A percentile compares a stretch with the other conserved stretches of the same genome.
Evolutionary conservation across 2,329 filamentous ascomycete genomes (phyloP).

Genomic region (Pseudogymnoascus sp.): DNA sequence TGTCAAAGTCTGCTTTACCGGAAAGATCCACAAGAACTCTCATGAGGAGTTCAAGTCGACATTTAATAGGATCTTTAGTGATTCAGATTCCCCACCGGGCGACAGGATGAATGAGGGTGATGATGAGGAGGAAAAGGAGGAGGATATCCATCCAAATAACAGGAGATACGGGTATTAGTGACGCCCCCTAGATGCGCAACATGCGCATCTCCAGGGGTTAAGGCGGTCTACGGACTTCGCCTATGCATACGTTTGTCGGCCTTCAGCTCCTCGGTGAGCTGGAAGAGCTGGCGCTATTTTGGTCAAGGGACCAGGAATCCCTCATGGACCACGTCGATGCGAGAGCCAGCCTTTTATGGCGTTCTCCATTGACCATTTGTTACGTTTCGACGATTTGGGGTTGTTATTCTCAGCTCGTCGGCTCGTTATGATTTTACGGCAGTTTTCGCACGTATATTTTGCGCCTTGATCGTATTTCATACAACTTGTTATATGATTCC

Average conservation of each 20-base stretch:
- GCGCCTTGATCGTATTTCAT: neutral
- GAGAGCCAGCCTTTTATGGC: neutral
- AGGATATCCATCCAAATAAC: neutral
- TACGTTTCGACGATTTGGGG: neutral
- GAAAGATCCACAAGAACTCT: conserved; percentile 13
- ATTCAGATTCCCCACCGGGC: neutral
- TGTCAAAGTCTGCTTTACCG: conserved; percentile 21
- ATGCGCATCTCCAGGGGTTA: neutral
- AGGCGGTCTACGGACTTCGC: neutral
- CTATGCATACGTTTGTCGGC: neutral
- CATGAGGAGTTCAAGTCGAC: neutral
- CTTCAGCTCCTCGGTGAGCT: neutral
- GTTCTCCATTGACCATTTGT: neutral
- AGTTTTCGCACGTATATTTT: neutral
- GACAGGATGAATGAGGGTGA: neutral
- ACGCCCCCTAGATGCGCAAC: neutral
- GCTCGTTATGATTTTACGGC: neutral
- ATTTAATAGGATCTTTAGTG: neutral
- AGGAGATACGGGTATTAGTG: neutral
- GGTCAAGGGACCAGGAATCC: neutral
- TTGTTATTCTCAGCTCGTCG: neutral
- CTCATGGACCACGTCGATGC: neutral
- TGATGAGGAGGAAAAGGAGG: neutral
- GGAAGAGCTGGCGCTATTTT: neutral
- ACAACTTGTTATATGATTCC: neutral